phyloP scores from a whole-genome alignment of 2,329 filamentous ascomycete genomes.

The Apiospora marii region DNA sequence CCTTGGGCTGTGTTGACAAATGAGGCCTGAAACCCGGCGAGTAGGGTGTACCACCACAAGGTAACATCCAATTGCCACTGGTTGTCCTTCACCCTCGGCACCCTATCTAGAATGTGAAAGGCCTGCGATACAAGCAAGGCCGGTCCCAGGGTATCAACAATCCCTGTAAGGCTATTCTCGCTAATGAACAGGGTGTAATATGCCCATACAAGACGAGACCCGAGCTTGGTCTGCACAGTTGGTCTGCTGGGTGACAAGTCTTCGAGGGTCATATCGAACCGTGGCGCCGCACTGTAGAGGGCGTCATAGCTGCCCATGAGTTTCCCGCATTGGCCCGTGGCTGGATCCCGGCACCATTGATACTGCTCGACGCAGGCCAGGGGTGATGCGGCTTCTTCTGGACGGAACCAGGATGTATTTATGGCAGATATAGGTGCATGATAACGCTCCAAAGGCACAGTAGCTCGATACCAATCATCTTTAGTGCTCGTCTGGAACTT shows the following conservation, averaged over 20 bases:
- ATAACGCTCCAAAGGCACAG: no score
- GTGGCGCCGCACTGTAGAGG: background rate
- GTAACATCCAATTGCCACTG: slow-evolving; percentile 18
- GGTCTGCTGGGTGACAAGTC: background rate
- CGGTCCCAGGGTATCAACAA: background rate
- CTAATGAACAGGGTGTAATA: background rate
- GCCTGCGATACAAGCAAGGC: background rate
- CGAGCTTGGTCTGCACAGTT: background rate
- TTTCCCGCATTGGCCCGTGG: background rate
- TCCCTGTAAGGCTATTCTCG: background rate
- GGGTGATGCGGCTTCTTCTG: slow-evolving; percentile 9
- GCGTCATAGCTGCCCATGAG: background rate
- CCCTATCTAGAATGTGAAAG: no score
- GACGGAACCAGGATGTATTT: no score
- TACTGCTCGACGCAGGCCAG: slow-evolving; percentile 17
- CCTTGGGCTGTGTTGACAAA: slow-evolving; percentile 10
- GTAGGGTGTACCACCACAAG: background rate
- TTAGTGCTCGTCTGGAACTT: no score
- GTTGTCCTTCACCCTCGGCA: slow-evolving; percentile 2
- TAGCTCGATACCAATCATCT: no score
- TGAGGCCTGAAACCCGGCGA: background rate
- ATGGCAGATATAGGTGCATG: no score
- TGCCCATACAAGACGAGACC: background rate
- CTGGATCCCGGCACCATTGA: slow-evolving; percentile 20
- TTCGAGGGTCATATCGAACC: background rate